Base-by-base conservation (phyloP, 75 land plant genomes). In the Sequoia sempervirens region DNA sequence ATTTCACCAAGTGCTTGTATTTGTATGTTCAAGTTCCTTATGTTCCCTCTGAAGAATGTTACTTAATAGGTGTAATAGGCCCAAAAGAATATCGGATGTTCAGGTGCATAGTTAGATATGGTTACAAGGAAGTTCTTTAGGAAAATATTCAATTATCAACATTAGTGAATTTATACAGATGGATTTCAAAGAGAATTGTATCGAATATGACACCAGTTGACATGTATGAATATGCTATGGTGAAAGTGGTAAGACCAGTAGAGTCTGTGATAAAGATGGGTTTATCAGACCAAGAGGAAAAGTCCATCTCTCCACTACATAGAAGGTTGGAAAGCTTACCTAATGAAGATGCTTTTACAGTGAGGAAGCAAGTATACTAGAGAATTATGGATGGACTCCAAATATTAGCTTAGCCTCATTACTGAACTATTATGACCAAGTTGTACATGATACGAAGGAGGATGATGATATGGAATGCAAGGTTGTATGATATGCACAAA, bases 311-410 rank as follows among this genome's bases (percentile, higher is more conserved):
- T 14, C 34, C 20, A 43, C 10, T 11, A 15, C 45, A 81, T 13
- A 53, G 2, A 15, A 38, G 23, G 5, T 15, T 20, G 52, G 37
- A 17, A 17, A 32, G 38, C 5, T 53, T 23, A 32, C 45, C 45
- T 0, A 15, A 8, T 43, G 45, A 7, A 43, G 36, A 34, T 34
- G 36, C 36, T 34, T 34, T 34, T 34, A 34, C 36, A 34, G 36
- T 34, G 93, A 89, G 13, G 98, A 96, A 81, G 95, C 95, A 46
- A 75, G 73, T 36, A 85, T 95, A 20, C 80, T 96, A 73, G 88
- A 90, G 73, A 87, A 88, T 28, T 96, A 93, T 84, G 97, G 98
- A 23, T 96, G 97, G 98, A 84, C 79, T n/a, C 95, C 93, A 34
- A 87, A 89, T 76, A 92, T 72, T 54, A 96, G 98, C 26, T 84